These are phyloP conservation scores for Mrakia gelida DNA, from an alignment of 768 basidiomycete species.

Conservation along the genomic window DNA sequence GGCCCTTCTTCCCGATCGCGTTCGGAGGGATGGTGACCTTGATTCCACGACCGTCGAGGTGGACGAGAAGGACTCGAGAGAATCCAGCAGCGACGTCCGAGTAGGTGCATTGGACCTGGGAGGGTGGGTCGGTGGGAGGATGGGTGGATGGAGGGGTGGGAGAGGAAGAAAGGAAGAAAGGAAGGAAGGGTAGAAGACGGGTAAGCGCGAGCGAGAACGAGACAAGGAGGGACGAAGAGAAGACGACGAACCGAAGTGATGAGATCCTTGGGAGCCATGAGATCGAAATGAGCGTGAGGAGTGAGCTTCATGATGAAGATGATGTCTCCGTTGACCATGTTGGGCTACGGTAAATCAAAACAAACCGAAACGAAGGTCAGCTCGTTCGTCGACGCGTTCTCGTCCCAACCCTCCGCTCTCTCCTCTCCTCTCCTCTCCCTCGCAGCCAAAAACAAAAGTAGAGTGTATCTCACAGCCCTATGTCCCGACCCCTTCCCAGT, in stretches of 20 bases:
- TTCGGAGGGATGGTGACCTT: background rate
- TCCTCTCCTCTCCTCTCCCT: too few relatives aligned
- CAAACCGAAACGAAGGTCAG: background rate
- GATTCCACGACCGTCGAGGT: background rate
- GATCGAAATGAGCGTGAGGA: background rate
- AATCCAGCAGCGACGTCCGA: background rate
- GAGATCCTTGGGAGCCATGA: background rate
- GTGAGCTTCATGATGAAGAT: background rate
- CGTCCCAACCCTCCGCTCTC: too few relatives aligned
- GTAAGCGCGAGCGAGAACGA: too few relatives aligned
- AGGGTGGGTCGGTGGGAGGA: background rate
- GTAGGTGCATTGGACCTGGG: background rate
- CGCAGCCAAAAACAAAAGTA: too few relatives aligned
- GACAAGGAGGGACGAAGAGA: too few relatives aligned
- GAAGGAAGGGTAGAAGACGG: background rate
- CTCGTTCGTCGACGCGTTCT: background rate
- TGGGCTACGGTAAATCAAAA: background rate
- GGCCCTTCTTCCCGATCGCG: background rate
- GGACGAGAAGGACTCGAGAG: background rate
- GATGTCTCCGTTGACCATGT: background rate
- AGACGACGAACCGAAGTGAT: background rate
- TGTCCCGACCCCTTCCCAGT: background rate
- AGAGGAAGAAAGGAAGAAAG: background rate
- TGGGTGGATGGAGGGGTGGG: background rate
- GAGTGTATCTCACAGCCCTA: background rate